Percentiles rank a stretch among this genome's conserved stretches.
These are phyloP conservation scores for Apiospora pterosperma DNA, from an alignment of 2,329 filamentous ascomycete species.

Conservation along the genomic window DNA sequence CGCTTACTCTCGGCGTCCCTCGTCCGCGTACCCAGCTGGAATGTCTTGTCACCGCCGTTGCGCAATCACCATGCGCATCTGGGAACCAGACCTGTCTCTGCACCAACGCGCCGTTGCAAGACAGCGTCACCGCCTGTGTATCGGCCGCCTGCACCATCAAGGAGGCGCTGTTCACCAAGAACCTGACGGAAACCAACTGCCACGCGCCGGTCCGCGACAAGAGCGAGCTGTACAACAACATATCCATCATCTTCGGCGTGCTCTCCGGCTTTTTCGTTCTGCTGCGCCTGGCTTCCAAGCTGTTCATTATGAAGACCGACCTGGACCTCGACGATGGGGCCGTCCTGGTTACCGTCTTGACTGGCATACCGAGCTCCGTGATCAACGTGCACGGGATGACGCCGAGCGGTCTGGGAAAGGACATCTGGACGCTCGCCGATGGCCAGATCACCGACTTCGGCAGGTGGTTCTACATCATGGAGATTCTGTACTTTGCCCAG, in stretches of 20 bases:
- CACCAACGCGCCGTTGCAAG: constrained; percentile 21
- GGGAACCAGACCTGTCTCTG: constrained; percentile 30
- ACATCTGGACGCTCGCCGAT: constrained; percentile 29
- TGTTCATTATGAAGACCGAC: constrained; percentile 26
- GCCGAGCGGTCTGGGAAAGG: constrained; percentile 24
- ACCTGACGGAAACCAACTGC: constrained; percentile 23
- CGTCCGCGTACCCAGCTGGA: constrained; percentile 17
- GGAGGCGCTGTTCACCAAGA: constrained; percentile 22
- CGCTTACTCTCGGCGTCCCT: background rate
- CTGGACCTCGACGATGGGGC: constrained; percentile 38
- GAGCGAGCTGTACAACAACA: constrained; percentile 28
- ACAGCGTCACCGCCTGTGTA: constrained; percentile 25
- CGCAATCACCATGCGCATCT: constrained; percentile 21
- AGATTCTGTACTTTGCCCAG: constrained; percentile 36
- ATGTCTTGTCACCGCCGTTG: constrained; percentile 22
- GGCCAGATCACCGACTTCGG: constrained; percentile 21
- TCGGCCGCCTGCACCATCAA: constrained; percentile 23
- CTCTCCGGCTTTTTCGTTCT: constrained; percentile 37
- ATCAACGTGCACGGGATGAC: constrained; percentile 21
- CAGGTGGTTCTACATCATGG: constrained; percentile 28
- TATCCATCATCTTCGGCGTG: constrained; percentile 30
- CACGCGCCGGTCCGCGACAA: constrained; percentile 25
- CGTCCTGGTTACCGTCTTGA: constrained; percentile 23
- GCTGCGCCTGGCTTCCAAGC: constrained; percentile 35
- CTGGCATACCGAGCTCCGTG: constrained; percentile 26